Conservation (phyloP, 2,329 filamentous ascomycete species). For the Metarhizium anisopliae region DNA sequence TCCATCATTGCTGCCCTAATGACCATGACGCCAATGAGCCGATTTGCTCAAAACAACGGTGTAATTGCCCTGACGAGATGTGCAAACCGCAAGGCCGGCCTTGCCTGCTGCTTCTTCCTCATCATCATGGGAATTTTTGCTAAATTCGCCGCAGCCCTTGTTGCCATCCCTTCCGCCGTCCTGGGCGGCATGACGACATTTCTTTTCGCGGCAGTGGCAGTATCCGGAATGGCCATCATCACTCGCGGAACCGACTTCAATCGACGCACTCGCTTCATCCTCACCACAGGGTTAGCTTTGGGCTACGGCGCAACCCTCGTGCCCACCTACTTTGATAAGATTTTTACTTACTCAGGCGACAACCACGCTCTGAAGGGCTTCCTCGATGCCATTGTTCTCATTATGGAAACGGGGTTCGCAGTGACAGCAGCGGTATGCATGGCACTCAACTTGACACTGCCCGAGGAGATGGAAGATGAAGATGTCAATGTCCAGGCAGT, state of each 20-base stretch:
- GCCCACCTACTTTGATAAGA: conserved; percentile 56
- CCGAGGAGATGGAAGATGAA: conserved; percentile 61
- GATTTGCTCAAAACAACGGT: conserved; percentile 78
- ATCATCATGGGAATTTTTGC: conserved; percentile 74
- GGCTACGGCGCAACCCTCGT: conserved; percentile 64
- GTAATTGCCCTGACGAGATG: conserved; percentile 76
- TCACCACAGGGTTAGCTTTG: conserved; percentile 64
- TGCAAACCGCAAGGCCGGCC: conserved; percentile 72
- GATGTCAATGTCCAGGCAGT: conserved; percentile 13
- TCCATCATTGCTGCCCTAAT: conserved; percentile 66
- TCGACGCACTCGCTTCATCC: conserved; percentile 73
- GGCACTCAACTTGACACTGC: conserved; percentile 62
- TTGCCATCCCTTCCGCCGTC: conserved; percentile 43
- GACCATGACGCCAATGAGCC: conserved; percentile 73
- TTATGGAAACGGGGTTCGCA: conserved; percentile 69
- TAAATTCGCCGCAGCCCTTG: conserved; percentile 76
- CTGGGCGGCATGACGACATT: conserved; percentile 45
- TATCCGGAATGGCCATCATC: conserved; percentile 71
- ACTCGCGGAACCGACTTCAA: conserved; percentile 60
- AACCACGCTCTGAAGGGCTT: conserved; percentile 64
- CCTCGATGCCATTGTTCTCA: conserved; percentile 61
- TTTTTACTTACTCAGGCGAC: conserved; percentile 63
- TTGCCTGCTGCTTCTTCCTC: conserved; percentile 68
- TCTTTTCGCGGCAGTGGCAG: conserved; percentile 64
- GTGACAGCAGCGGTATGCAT: conserved; percentile 66